Conservation (phyloP, 1,284 basidiomycete species). For the Earliella scabrosa region DNA sequence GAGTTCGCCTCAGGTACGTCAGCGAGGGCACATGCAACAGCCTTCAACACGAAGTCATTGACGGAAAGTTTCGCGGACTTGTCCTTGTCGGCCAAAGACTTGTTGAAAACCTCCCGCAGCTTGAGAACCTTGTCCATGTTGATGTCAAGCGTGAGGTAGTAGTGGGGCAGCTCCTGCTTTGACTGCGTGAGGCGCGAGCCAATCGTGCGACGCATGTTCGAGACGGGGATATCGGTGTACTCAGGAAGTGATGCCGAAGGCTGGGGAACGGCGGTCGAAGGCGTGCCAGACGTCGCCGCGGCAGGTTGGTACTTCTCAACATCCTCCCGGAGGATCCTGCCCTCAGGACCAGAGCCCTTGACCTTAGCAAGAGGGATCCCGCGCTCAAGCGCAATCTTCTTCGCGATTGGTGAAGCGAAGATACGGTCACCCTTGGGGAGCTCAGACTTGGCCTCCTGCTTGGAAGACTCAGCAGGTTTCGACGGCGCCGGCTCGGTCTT, state of each 20-base stretch:
- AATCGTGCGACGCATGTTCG: slow-evolving; percentile 95
- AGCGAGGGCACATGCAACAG: slow-evolving; percentile 85
- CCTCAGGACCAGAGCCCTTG: slow-evolving; percentile 94
- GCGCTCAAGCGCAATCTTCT: slow-evolving; percentile 95
- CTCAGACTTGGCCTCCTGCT: slow-evolving; percentile 50
- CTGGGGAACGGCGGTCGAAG: slow-evolving; percentile 43
- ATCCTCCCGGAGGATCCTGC: slow-evolving; percentile 93
- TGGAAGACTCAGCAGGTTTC: slow-evolving; percentile 22
- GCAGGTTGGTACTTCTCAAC: slow-evolving; percentile 85
- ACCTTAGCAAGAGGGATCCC: slow-evolving; percentile 92
- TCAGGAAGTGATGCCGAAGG: slow-evolving; percentile 58
- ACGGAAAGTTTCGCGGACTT: slow-evolving; percentile 92
- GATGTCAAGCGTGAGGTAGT: slow-evolving; percentile 95
- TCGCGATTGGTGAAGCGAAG: slow-evolving; percentile 94
- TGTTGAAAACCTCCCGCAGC: slow-evolving; percentile 96
- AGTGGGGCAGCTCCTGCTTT: slow-evolving; percentile 96
- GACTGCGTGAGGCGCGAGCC: slow-evolving; percentile 90
- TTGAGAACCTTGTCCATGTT: slow-evolving; percentile 98
- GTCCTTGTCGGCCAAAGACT: slow-evolving; percentile 82
- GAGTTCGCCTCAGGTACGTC: slow-evolving; percentile 99
- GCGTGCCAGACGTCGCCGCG: slow-evolving; percentile 44
- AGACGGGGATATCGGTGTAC: slow-evolving; percentile 91
- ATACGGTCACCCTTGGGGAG: slow-evolving; percentile 78
- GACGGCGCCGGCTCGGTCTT: slow-evolving; percentile 39
- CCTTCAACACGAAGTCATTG: slow-evolving; percentile 99